Evolutionary conservation across 139 green algal genomes (phyloP).

Genomic region (Coccomyxa sp.): DNA sequence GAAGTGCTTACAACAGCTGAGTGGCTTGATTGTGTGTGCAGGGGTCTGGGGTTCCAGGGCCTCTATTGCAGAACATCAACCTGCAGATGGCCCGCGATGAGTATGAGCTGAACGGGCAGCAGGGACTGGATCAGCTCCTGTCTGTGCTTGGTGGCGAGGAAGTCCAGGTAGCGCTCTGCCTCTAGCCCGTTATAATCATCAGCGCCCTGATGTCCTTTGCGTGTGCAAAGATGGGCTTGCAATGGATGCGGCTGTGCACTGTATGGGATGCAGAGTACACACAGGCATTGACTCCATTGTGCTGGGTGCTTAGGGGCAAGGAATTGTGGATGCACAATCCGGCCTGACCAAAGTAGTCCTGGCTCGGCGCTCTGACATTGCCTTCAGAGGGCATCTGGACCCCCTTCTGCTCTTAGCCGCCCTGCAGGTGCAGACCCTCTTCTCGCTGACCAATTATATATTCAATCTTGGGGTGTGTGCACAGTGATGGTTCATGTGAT

Average conservation of each 20-base stretch:
- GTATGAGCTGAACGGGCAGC: slow-evolving; percentile 64
- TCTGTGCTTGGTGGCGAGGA: slow-evolving; percentile 29
- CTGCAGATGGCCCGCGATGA: slow-evolving; percentile 52
- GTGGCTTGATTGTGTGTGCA: not conserved
- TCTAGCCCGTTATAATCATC: not conserved
- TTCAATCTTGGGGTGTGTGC: too few species aligned
- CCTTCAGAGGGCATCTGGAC: slow-evolving; percentile 43
- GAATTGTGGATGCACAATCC: slow-evolving; percentile 1
- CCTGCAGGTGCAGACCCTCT: slow-evolving; percentile 44
- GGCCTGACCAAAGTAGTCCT: slow-evolving; percentile 80
- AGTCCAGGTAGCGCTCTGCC: not conserved
- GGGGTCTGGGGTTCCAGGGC: too few species aligned
- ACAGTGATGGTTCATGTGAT: too few species aligned
- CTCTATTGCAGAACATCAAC: slow-evolving; percentile 25
- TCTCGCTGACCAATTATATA: too few species aligned
- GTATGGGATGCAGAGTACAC: too few species aligned
- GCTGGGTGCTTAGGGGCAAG: not conserved
- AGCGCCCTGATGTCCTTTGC: not conserved
- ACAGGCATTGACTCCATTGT: too few species aligned
- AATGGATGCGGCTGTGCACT: not conserved
- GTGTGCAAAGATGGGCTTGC: not conserved
- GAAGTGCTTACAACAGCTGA: not conserved
- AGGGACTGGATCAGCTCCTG: slow-evolving; percentile 68
- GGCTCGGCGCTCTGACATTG: slow-evolving; percentile 57
- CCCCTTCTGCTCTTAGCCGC: slow-evolving; percentile 61